A percentile compares a stretch with the other conserved stretches of the same genome.
These are phyloP conservation scores for Gyrodon lividus DNA, from an alignment of 768 basidiomycete species.

Conservation along the genomic window DNA sequence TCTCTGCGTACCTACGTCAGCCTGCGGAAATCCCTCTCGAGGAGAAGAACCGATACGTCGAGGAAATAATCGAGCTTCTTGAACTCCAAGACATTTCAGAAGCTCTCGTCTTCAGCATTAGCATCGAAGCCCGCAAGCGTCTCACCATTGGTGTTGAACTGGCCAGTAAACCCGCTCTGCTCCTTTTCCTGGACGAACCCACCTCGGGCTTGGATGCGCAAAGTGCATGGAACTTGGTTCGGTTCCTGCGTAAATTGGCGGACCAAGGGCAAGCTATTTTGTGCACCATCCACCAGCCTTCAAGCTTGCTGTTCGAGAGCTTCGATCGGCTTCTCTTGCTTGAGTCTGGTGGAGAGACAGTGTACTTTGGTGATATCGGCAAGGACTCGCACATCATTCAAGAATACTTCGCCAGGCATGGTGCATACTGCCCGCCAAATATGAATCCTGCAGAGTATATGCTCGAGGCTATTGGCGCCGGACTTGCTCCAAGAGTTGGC, in stretches of 20 bases:
- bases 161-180: conserved; percentile 58
- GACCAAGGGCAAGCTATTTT: conserved; percentile 86
- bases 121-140: conserved; percentile 74
- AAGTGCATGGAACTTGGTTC: conserved; percentile 79
- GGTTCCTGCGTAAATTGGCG: conserved; percentile 80
- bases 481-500: conserved; percentile 67
- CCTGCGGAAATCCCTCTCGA: conserved; percentile 60
- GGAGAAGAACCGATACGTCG: conserved; percentile 79
- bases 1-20: conserved; percentile 85
- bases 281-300: conserved; percentile 90
- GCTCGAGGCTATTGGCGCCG: conserved; percentile 87
- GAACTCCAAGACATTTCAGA: conserved; percentile 86
- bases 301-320: conserved; percentile 80
- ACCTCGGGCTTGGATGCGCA: conserved; percentile 59
- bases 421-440: conserved; percentile 67
- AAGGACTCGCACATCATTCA: conserved; percentile 64
- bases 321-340: conserved; percentile 73
- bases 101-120: conserved; percentile 71
- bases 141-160: conserved; percentile 91
- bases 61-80: conserved; percentile 80
- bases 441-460: conserved; percentile 81
- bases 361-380: conserved; percentile 93
- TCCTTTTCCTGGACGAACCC: conserved; percentile 40
- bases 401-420: conserved; percentile 74
- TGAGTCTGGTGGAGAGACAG: conserved; percentile 81